Evolutionary conservation across 345 rosid species (phyloP), one percentile per base, ranked within the genome.

Genomic region (Bretschneidera sinensis): DNA sequence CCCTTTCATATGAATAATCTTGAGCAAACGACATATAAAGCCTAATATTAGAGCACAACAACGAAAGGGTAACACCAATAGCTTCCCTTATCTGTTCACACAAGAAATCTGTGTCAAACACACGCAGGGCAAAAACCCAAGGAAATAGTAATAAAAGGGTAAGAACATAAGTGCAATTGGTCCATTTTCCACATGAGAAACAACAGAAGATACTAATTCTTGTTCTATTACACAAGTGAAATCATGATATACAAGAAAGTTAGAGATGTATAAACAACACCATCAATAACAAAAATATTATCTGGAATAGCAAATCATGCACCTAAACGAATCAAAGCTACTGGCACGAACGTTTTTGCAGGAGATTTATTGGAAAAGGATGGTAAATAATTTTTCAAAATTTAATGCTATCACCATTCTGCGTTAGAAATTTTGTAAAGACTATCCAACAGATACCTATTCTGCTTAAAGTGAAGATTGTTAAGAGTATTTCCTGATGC

Each of bases 11-110:
- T 56, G 83, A 74, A 78, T 75, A 66, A 66, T 70, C 68, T 50
- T 60, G 71, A 60, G 71, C 59, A 77, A 61, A 79, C 65, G 84
- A 79, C 65, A 55, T 68, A 60, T 82, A 71, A 61, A 94, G 95
- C 66, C 89, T 89, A 69, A 90, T 78, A 70, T 90, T 94, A 48
- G 99, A 88, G 83, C 89, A 83, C 79, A 88, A 55, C 62, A 90
- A 85, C 20, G 99, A 88, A 35, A 94, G 86, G 60, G 79, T 83
- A 54, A 90, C 86, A 52, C 97, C 99, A 43, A 94, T 75, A 62
- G 92, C 96, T 83, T 94, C 99, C 74, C 97, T 81, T 60, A 94
- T 92, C 99, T 90, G 86, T 64, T 68, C 57, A 75, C 51, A 28
- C 47, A 70, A 58, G 64, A 33, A 31, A 57, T 67, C 9, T 50